Evolutionary conservation across 2,329 filamentous ascomycete genomes (phyloP).

Genomic region (Xylariomycetidae sp.): DNA sequence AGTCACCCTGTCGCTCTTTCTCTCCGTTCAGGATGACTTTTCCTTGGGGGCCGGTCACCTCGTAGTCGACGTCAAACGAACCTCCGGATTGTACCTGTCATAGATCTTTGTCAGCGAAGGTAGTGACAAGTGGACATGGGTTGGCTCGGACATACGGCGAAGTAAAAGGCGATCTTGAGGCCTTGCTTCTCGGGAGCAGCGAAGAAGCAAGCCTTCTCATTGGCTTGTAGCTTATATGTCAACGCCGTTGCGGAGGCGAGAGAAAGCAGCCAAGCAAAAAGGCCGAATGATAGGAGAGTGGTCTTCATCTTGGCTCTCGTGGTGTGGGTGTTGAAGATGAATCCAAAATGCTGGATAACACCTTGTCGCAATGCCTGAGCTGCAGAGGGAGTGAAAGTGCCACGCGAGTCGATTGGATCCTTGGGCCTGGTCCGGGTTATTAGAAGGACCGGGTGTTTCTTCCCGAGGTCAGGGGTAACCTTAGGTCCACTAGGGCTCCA

Average conservation of each 20-base stretch:
- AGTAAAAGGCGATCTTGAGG: slow-evolving; percentile 96
- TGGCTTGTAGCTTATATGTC: slow-evolving; percentile 84
- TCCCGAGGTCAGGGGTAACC: too few relatives aligned
- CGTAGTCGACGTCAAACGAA: slow-evolving; percentile 94
- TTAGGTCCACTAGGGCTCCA: too few relatives aligned
- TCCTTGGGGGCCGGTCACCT: slow-evolving; percentile 75
- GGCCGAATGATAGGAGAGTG: slow-evolving; percentile 56
- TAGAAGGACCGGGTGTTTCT: too few relatives aligned
- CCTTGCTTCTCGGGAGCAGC: slow-evolving; percentile 70
- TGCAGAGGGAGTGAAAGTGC: too few relatives aligned
- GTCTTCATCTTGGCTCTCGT: slow-evolving; percentile 57
- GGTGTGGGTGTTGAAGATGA: slow-evolving; percentile 15
- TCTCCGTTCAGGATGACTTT: slow-evolving; percentile 79
- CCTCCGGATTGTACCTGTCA: slow-evolving; percentile 91
- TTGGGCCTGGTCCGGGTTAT: too few relatives aligned
- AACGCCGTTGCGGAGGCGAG: slow-evolving; percentile 81
- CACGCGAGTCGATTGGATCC: too few relatives aligned
- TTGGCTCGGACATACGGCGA: slow-evolving; percentile 64
- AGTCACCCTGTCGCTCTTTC: slow-evolving; percentile 94
- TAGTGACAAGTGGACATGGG: neutral
- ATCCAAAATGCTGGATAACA: slow-evolving; percentile 16
- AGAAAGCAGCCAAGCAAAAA: slow-evolving; percentile 67
- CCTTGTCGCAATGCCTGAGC: too few relatives aligned
- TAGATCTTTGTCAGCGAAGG: slow-evolving; percentile 6
- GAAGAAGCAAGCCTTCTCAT: slow-evolving; percentile 97